Evolutionary conservation across 2,329 filamentous ascomycete species (phyloP).

Genomic region (Alternaria panax): DNA sequence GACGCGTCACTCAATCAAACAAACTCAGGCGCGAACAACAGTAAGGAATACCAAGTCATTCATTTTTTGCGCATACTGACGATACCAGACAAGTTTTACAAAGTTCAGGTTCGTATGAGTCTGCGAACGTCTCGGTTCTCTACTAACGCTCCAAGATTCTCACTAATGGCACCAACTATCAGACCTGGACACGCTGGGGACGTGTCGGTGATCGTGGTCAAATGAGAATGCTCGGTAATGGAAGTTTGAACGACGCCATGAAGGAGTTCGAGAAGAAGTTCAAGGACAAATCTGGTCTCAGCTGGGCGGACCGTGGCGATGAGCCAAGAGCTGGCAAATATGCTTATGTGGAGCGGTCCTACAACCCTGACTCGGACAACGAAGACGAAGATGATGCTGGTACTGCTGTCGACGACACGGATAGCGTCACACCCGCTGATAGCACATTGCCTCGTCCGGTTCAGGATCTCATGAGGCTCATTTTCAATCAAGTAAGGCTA

Average conservation of each 20-base stretch:
- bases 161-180: slow-evolving; percentile 49
- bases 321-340: slow-evolving; percentile 72
- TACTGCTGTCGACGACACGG: slow-evolving; percentile 15
- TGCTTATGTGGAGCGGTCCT: slow-evolving; percentile 80
- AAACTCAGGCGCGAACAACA: slow-evolving; percentile 74
- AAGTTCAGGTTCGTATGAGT: slow-evolving; percentile 64
- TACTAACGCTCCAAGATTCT: slow-evolving; percentile 7
- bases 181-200: slow-evolving; percentile 81
- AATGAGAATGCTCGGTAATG: slow-evolving; percentile 50
- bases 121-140: not conserved
- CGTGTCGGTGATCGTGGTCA: slow-evolving; percentile 69
- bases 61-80: not conserved
- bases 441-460: slow-evolving; percentile 67
- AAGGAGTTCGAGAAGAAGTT: slow-evolving; percentile 63
- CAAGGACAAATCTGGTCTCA: slow-evolving; percentile 62
- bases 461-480: slow-evolving; percentile 76
- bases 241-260: slow-evolving; percentile 51
- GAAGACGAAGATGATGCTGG: slow-evolving; percentile 25
- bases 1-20: slow-evolving; percentile 84
- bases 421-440: slow-evolving; percentile 39
- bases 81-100: slow-evolving; percentile 74
- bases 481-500: slow-evolving; percentile 72
- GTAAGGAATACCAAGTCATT: not conserved
- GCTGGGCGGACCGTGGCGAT: slow-evolving; percentile 59
- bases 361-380: slow-evolving; percentile 69